Conservation (phyloP, 2,329 filamentous ascomycete genomes). For the Cladophialophora bantiana region DNA sequence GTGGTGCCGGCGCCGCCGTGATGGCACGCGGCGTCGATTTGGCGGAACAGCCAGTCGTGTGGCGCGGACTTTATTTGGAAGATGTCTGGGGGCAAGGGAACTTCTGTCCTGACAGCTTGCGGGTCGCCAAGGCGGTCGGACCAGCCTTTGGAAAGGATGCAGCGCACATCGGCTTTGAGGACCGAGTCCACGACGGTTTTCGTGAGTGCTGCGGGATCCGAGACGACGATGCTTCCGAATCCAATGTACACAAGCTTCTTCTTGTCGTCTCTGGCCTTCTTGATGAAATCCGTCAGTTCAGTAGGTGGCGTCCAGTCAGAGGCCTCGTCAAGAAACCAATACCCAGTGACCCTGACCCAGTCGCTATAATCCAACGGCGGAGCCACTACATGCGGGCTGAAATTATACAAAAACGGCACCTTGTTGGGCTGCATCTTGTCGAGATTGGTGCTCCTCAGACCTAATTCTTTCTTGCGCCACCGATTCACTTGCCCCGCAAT, state of each 20-base stretch:
- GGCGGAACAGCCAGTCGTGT: constrained; percentile 94
- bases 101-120: constrained; percentile 65
- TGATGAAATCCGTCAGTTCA: constrained; percentile 81
- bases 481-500: constrained; percentile 90
- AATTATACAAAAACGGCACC: constrained; percentile 98
- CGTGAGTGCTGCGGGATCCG: constrained; percentile 86
- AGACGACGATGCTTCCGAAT: constrained; percentile 94
- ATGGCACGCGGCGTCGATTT: constrained; percentile 92
- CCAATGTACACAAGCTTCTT: constrained; percentile 97
- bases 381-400: constrained; percentile 90
- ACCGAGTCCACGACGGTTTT: constrained; percentile 93
- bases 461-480: constrained; percentile 84
- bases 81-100: constrained; percentile 79
- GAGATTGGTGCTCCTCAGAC: constrained; percentile 78
- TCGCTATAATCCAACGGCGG: constrained; percentile 95
- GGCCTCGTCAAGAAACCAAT: constrained; percentile 93
- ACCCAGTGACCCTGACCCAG: constrained; percentile 96
- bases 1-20: constrained; percentile 96
- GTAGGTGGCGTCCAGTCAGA: constrained; percentile 71
- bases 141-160: constrained; percentile 96
- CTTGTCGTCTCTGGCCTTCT: constrained; percentile 76
- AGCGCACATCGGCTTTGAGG: constrained; percentile 87
- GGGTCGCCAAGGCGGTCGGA: constrained; percentile 78
- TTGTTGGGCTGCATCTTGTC: constrained; percentile 96
- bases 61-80: constrained; percentile 88